Conservation (phyloP, 2,329 filamentous ascomycete genomes). For the Stagonosporopsis tanaceti region DNA sequence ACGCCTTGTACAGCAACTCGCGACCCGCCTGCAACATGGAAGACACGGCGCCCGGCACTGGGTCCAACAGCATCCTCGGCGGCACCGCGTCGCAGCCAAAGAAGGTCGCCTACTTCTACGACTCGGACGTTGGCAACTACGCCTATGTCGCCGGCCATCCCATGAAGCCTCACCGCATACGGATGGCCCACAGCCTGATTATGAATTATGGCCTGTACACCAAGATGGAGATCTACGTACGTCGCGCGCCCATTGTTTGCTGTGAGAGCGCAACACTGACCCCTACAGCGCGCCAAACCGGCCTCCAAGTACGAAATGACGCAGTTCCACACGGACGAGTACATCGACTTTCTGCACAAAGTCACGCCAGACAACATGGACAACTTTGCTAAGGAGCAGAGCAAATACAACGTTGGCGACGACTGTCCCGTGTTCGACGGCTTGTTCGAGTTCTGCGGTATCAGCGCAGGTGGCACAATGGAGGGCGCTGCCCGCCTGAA, state of each 20-base stretch:
- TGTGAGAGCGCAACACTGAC: neutral
- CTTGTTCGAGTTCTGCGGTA: conserved; percentile 74
- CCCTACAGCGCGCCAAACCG: conserved; percentile 52
- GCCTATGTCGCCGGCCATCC: conserved; percentile 82
- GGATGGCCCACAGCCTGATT: conserved; percentile 70
- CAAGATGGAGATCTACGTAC: conserved; percentile 75
- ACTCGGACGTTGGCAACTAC: conserved; percentile 97
- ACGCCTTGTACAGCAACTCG: neutral
- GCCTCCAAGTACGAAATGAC: conserved; percentile 75
- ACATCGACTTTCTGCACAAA: conserved; percentile 77
- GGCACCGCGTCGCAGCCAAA: conserved; percentile 58
- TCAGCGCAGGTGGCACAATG: conserved; percentile 74
- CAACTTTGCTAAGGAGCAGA: conserved; percentile 86
- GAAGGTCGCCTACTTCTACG: conserved; percentile 97
- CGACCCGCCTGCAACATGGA: conserved; percentile 20
- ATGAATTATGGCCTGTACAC: conserved; percentile 79
- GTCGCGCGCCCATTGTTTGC: conserved; percentile 28
- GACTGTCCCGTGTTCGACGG: conserved; percentile 73
- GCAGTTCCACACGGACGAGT: conserved; percentile 76
- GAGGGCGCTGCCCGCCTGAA: conserved; percentile 74
- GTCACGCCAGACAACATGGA: conserved; percentile 99
- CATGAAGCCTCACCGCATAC: conserved; percentile 73
- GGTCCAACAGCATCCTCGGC: conserved; percentile 24
- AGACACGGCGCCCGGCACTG: conserved; percentile 25
- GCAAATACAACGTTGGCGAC: conserved; percentile 74